phyloP scores from a whole-genome alignment of 768 basidiomycete genomes.

The Chalciporus chontae region DNA sequence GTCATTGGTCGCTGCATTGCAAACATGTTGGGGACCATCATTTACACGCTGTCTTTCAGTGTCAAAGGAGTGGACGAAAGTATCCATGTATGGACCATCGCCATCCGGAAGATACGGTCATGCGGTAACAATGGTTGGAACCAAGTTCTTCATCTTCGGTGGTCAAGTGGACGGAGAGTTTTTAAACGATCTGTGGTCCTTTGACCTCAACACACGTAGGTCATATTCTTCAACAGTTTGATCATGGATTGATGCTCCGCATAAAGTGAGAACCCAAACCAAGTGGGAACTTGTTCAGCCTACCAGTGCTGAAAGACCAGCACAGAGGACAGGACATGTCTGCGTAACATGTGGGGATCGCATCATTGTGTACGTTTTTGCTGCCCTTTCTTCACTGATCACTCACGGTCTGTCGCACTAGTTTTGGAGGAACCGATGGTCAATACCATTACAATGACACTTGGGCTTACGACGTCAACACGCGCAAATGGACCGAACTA shows the following conservation, averaged over 20 bases:
- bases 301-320: slow-evolving; percentile 56
- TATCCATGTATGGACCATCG: slow-evolving; percentile 68
- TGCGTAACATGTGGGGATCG: slow-evolving; percentile 80
- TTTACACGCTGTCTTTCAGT: slow-evolving; percentile 42
- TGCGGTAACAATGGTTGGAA: slow-evolving; percentile 88
- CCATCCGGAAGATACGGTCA: slow-evolving; percentile 95
- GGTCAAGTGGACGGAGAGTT: slow-evolving; percentile 96
- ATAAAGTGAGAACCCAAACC: slow-evolving; percentile 73
- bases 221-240: slow-evolving; percentile 1
- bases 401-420: slow-evolving; percentile 31
- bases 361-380: slow-evolving; percentile 68
- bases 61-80: slow-evolving; percentile 92
- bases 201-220: slow-evolving; percentile 93
- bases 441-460: slow-evolving; percentile 99
- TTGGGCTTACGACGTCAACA: slow-evolving; percentile 86
- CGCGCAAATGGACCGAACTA: slow-evolving; percentile 84
- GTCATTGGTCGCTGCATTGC: not conserved
- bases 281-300: slow-evolving; percentile 81
- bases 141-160: slow-evolving; percentile 92
- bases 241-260: not conserved
- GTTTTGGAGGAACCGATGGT: slow-evolving; percentile 98
- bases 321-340: slow-evolving; percentile 89
- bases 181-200: slow-evolving; percentile 92
- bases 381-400: slow-evolving; percentile 12
- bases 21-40: not conserved